Evolutionary conservation across 176 grass and related monocot genomes (phyloP), one percentile per base, ranked within the genome.

Genomic region (Luzula sylvatica): DNA sequence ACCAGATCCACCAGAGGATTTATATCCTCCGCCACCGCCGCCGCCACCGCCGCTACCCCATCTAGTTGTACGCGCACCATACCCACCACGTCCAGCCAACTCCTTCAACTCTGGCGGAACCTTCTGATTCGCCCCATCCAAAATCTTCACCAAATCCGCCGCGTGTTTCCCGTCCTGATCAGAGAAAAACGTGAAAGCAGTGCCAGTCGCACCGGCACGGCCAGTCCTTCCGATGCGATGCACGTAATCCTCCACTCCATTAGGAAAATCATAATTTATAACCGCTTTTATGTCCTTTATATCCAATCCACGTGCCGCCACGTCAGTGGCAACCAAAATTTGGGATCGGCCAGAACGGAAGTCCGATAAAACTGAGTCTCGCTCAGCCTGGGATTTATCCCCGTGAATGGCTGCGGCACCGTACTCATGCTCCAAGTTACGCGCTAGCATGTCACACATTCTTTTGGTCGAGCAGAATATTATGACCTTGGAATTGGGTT

Each of bases 401-500:
- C 89, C 89, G 62, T 95, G 89, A 67, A 95, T 95, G 61, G 73
- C 89, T 69, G 80, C 56, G 50, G 89, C 80, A 45, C 71, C 29
- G 16, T 88, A 95, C 11, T 81, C 40, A 1, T 71, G 70, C 71
- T 67, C 65, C 19, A 95, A 71, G 38, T 67, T 84, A 18, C 73
- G 66, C 26, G 83, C 74, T 54, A 95, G 77, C 49, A 70, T 59
- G 56, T 95, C 89, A 41, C 89, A 95, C 89, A 95, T 95, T 52
- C 78, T 88, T 68, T 95, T 95, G 29, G 89, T 95, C 44, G 89
- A 95, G 58, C 89, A 95, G 72, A 95, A 95, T 63, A 95, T 95
- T 71, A 95, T 88, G 38, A 80, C 35, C 80, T 70, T 95, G 8
- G 80, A 87, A 58, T 81, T 85, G 71, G 73, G 73, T 46, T 85